Evolutionary conservation across 2,329 filamentous ascomycete species (phyloP).

Genomic region (Cercospora sp.): DNA sequence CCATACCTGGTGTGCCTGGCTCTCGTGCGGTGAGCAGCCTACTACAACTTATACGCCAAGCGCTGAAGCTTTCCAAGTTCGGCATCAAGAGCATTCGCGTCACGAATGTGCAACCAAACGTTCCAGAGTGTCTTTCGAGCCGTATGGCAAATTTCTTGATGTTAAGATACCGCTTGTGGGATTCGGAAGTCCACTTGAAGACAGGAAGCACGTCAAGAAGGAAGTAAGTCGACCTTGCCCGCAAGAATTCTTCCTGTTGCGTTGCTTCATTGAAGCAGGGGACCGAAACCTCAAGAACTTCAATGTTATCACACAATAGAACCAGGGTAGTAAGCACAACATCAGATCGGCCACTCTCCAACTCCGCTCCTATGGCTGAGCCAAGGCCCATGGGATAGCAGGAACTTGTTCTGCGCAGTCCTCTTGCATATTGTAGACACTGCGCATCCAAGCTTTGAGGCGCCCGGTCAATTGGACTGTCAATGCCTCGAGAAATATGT

Average conservation of each 20-base stretch:
- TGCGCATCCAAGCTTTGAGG: conserved; percentile 13
- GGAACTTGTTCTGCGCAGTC: conserved; percentile 8
- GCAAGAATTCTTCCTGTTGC: conserved; percentile 5
- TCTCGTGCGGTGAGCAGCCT: conserved; percentile 2
- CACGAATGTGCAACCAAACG: conserved; percentile 11
- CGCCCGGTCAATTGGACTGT: conserved; percentile 11
- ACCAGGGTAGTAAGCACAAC: conserved; percentile 15
- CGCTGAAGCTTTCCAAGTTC: conserved; percentile 8
- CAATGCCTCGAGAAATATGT: conserved; percentile 3
- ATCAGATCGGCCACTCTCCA: conserved; percentile 18
- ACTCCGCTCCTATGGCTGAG: conserved; percentile 16
- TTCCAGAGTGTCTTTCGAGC: conserved; percentile 14
- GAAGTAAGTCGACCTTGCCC: conserved; percentile 7
- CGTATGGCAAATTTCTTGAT: conserved; percentile 12
- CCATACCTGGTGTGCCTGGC: conserved; percentile 3
- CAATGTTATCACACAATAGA: conserved; percentile 14
- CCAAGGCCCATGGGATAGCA: conserved; percentile 17
- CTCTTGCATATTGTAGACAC: conserved; percentile 14
- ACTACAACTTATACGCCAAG: conserved; percentile 13
- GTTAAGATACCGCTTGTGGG: conserved; percentile 7
- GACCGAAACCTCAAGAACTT: conserved; percentile 15
- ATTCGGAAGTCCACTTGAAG: conserved; percentile 5
- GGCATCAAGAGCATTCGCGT: conserved; percentile 13
- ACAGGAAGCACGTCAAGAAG: conserved; percentile 10
- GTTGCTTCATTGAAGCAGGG: conserved; percentile 6